These are phyloP conservation scores for Caryopteris hybrid DNA, from an alignment of 305 asterid genomes.

Conservation along the genomic window DNA sequence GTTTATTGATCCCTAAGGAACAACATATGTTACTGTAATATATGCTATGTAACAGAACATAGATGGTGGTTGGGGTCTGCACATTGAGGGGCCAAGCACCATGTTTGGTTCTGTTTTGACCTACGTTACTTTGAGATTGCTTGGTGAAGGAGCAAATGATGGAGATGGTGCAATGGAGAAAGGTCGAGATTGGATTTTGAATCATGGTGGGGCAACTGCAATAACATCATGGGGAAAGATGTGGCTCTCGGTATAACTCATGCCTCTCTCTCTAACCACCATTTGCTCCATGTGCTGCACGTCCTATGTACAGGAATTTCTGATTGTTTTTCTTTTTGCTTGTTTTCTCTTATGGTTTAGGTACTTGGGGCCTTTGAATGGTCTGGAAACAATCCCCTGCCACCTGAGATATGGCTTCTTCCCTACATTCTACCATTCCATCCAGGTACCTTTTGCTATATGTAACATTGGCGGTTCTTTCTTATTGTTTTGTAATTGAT, in stretches of 20 bases:
- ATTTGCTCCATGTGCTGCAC: not conserved
- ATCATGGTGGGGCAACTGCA: conserved; percentile 86
- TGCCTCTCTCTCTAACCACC: no score
- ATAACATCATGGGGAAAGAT: conserved; percentile 95
- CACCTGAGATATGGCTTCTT: conserved; percentile 93
- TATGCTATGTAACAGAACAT: conserved; percentile 51
- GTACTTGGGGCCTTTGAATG: conserved; percentile 94
- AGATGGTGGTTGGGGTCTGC: conserved; percentile 99
- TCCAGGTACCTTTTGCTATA: conserved; percentile 60
- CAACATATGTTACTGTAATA: conserved; percentile 13
- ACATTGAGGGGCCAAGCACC: conserved; percentile 93
- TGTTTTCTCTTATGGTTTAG: conserved; percentile 30
- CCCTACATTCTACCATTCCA: conserved; percentile 81
- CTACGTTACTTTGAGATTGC: conserved; percentile 86
- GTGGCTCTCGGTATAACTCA: conserved; percentile 82
- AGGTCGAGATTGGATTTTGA: conserved; percentile 84
- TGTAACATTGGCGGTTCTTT: not conserved
- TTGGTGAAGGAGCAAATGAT: conserved; percentile 86
- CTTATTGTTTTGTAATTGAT: conserved; percentile 13
- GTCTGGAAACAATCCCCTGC: conserved; percentile 97
- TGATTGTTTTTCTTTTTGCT: conserved; percentile 3
- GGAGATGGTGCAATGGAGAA: conserved; percentile 93
- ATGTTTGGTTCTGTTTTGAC: conserved; percentile 90
- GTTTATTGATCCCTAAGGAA: conserved; percentile 14
- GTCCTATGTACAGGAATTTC: not conserved